Evolutionary conservation across 1,139 yeast species (phyloP), one percentile per base, ranked within the genome.

Genomic region (Magnusiomyces tetraspermus): DNA sequence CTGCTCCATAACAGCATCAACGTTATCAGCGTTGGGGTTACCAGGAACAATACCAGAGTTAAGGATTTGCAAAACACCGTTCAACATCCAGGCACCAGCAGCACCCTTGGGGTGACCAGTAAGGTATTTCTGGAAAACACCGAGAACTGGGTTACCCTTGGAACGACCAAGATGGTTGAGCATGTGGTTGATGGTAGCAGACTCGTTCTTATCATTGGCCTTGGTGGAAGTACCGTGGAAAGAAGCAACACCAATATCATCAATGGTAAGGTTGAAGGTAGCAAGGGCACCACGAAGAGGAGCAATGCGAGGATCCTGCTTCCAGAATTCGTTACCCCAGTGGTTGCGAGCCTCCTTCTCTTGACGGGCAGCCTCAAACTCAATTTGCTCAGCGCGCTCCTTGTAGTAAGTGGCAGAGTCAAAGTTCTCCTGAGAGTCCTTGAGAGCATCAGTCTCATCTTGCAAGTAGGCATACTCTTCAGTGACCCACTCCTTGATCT

Each of bases 91-190:
- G 58, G 99, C 97, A 79, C 97, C 98, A 55, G 99, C 99, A 63
- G 98, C 98, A 80, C 98, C 99, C 85, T 92, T 92, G 67, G 98
- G 98, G 77, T 92, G 99, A 75, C 98, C 99, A 65, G 99, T 92
- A 67, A 92, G 80, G 82, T 80, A 92, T 75, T 92, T 92, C 75
- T 92, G 99, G 95, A 92, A 90, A 53, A 92, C 95, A 79, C 97
- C 97, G 64, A 85, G 78, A 53, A 94, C 89, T 61, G 98, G 96
- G 76, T 92, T 94, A 76, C 99, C 99, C 75, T 87, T 90, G 55
- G 95, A 75, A 76, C 99, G 85, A 62, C 97, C 98, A 69, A 92
- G 78, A 69, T 92, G 98, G 67, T 78, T 76, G 83, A 94, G 84
- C 97, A 92, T 92, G 61, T 79, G 75, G 71, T 92, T 84, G 70